Percentiles rank a stretch among this genome's conserved stretches.
These are phyloP conservation scores for Colletotrichum sp. DNA, from an alignment of 2,329 filamentous ascomycete genomes.

Conservation along the genomic window DNA sequence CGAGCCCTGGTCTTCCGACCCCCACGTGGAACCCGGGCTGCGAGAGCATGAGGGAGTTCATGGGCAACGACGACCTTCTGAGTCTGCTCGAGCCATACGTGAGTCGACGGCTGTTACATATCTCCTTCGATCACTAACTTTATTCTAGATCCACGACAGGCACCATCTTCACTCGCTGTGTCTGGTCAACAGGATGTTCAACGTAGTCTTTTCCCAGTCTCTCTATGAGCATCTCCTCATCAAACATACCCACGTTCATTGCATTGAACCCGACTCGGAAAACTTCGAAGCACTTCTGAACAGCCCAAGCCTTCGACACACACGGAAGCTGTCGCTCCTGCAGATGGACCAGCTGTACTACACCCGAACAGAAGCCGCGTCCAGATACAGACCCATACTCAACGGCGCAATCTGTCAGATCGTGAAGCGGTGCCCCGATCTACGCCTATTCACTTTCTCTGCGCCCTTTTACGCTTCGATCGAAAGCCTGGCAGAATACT, in stretches of 20 bases:
- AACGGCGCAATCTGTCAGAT: neutral
- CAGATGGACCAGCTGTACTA: neutral
- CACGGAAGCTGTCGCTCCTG: neutral
- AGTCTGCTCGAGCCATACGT: neutral
- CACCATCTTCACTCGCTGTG: neutral
- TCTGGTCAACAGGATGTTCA: neutral
- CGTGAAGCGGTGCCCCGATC: neutral
- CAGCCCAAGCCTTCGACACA: neutral
- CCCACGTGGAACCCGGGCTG: neutral
- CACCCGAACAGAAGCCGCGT: neutral
- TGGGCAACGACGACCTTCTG: neutral
- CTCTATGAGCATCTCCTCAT: neutral
- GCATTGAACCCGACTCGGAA: neutral
- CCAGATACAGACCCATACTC: neutral
- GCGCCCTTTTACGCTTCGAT: accelerated
- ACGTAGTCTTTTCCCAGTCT: neutral
- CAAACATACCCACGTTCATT: neutral
- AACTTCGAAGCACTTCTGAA: neutral
- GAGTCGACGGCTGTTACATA: neutral
- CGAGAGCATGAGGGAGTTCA: neutral
- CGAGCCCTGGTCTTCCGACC: neutral
- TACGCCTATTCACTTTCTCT: neutral
- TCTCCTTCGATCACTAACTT: neutral
- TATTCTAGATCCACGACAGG: neutral
- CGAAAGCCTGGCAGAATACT: accelerated